Evolutionary conservation across 441 rosid genomes (phyloP).

Genomic region (Eruca vesicaria): DNA sequence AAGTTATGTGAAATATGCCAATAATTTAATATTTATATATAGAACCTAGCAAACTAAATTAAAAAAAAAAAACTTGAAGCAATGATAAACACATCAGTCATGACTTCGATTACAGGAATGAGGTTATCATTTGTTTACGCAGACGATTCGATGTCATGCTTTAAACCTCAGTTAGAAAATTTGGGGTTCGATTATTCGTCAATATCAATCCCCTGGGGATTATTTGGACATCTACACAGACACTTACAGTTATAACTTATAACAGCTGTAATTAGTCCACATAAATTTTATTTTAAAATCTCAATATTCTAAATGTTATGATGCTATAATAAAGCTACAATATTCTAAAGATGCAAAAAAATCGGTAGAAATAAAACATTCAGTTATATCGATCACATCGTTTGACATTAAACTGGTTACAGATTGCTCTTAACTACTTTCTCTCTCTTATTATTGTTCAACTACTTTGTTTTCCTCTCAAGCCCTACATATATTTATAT

Average conservation of each 20-base stretch:
- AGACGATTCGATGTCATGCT: not conserved
- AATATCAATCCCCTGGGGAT: not conserved
- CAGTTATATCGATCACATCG: not conserved
- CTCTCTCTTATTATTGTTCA: not conserved
- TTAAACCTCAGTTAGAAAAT: not conserved
- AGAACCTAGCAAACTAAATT: not conserved
- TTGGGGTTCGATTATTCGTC: not conserved
- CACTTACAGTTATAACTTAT: not conserved
- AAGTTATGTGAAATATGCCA: not conserved
- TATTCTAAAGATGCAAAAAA: not conserved
- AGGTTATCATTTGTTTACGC: not conserved
- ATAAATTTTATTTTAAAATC: not conserved
- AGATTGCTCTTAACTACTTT: not conserved
- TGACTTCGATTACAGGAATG: not conserved
- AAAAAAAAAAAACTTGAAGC: not conserved
- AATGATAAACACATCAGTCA: not conserved
- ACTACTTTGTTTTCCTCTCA: not conserved
- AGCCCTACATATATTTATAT: not conserved
- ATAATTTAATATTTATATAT: not conserved
- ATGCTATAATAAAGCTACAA: not conserved
- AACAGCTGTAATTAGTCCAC: not conserved
- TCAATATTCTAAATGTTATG: not conserved
- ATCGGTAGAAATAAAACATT: not conserved
- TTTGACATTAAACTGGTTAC: not conserved
- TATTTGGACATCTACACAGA: not conserved